Conservation (phyloP, 495 filamentous ascomycete species). For the Xylaria grammica region DNA sequence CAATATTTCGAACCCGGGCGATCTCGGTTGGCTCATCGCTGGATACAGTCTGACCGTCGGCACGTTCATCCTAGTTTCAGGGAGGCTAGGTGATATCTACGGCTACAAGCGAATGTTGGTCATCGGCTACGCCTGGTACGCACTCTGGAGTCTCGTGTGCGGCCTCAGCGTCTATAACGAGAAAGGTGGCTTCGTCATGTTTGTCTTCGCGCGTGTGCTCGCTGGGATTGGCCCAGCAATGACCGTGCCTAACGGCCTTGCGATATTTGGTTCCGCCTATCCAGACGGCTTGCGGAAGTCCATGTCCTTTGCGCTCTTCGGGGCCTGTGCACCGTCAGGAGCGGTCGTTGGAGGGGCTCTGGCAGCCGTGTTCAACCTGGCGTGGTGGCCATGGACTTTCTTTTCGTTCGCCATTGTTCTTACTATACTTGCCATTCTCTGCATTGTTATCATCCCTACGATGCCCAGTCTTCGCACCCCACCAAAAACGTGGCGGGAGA, state of each 20-base stretch:
- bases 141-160: slow-evolving; percentile 62
- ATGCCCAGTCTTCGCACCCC: too few species aligned
- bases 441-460: slow-evolving; percentile 54
- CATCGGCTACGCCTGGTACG: slow-evolving; percentile 62
- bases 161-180: slow-evolving; percentile 41
- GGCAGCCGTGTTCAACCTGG: slow-evolving; percentile 55
- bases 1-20: slow-evolving; percentile 31
- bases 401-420: slow-evolving; percentile 61
- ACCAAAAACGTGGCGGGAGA: too few species aligned
- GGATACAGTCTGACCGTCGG: slow-evolving; percentile 65
- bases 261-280: slow-evolving; percentile 65
- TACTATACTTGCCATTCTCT: slow-evolving; percentile 45
- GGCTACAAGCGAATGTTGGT: slow-evolving; percentile 64
- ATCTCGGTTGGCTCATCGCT: slow-evolving; percentile 61
- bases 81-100: slow-evolving; percentile 63
- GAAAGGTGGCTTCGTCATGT: slow-evolving; percentile 57
- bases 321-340: slow-evolving; percentile 64
- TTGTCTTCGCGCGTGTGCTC: slow-evolving; percentile 61
- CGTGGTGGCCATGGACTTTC: slow-evolving; percentile 73
- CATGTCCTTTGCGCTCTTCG: slow-evolving; percentile 69
- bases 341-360: slow-evolving; percentile 57
- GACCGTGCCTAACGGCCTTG: slow-evolving; percentile 66
- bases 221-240: slow-evolving; percentile 68
- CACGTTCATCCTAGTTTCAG: slow-evolving; percentile 68
- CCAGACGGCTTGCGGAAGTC: slow-evolving; percentile 60